Base-by-base conservation (phyloP, 371 early-diverging fungal genomes). In the Actinomortierella ambigua region DNA sequence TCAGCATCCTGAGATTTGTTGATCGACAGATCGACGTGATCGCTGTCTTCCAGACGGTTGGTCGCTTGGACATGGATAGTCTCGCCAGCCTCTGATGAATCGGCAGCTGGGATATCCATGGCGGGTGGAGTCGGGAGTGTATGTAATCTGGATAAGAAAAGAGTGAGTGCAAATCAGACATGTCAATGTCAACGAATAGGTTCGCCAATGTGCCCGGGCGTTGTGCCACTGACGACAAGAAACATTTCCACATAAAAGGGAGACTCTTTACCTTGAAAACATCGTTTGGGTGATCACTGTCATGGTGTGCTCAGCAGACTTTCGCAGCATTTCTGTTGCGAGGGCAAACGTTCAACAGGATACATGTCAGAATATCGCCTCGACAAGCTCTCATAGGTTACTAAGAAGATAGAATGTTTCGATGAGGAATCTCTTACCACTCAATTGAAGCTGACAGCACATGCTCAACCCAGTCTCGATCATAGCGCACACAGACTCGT, bases 401-500 rank as follows among this genome's bases (percentile, higher is more conserved):
- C 34, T 17, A 23, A 59, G 41, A 42, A n/a, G 9, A 27, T 17
- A 41, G 3, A 46, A 55, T 8, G 50, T 40, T 15, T 39, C 55
- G 8, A 63, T 49, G 17, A 28, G 48, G 41, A 79, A 56, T 63
- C 54, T 57, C 79, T 50, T 87, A 91, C 93, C 97, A 75, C 90
- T 93, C 27, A 96, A 69, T 49, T 96, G 82, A 77, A 90, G 88
- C 78, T 95, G 96, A 77, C 95, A 97, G 77, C 94, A 93, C 92
- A 98, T 95, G 70, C 94, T 93, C 42, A 98, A 86, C 1, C 93
- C 95, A 4, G 95, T 94, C 77, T 98, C 98, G 77, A 98, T 90
- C 87, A 97, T 94, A 61, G 93, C 95, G 73, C 98, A 98, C 6
- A 98, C 88, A 15, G 92, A 91, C 66, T 93, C 93, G 69, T 98